These are phyloP conservation scores for Collybiopsis confluens DNA, from an alignment of 768 basidiomycete genomes.

Conservation along the genomic window DNA sequence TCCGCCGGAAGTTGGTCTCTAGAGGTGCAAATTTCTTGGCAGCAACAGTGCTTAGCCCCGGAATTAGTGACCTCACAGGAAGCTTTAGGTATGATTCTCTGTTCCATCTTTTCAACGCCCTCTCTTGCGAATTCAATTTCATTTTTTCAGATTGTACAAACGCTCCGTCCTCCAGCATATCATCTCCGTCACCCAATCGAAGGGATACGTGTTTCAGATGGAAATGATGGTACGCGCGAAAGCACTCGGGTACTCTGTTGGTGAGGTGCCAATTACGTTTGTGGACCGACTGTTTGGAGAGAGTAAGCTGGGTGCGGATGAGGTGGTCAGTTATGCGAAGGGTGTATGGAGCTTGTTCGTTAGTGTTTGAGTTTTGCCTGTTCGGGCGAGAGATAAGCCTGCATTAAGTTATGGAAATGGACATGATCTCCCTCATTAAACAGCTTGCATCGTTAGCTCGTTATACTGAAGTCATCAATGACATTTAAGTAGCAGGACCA, in stretches of 20 bases:
- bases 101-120: neutral
- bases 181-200: slow-evolving; percentile 79
- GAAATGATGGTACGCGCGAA: slow-evolving; percentile 94
- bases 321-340: slow-evolving; percentile 82
- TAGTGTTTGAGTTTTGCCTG: slow-evolving; percentile 55
- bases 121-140: neutral
- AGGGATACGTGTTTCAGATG: slow-evolving; percentile 97
- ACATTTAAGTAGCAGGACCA: too few relatives aligned
- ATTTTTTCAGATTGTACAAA: slow-evolving; percentile 61
- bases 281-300: slow-evolving; percentile 93
- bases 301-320: slow-evolving; percentile 86
- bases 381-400: too few relatives aligned
- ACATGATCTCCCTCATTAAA: too few relatives aligned
- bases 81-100: slow-evolving; percentile 65
- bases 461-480: too few relatives aligned
- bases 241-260: slow-evolving; percentile 78
- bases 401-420: too few relatives aligned
- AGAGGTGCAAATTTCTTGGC: slow-evolving; percentile 90
- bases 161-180: slow-evolving; percentile 73
- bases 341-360: slow-evolving; percentile 82
- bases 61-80: slow-evolving; percentile 87
- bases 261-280: slow-evolving; percentile 92
- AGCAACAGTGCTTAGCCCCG: slow-evolving; percentile 77
- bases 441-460: too few relatives aligned
- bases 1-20: slow-evolving; percentile 84